Base-by-base conservation (phyloP, 345 rosid species). In the Rhodamnia rubescens region DNA sequence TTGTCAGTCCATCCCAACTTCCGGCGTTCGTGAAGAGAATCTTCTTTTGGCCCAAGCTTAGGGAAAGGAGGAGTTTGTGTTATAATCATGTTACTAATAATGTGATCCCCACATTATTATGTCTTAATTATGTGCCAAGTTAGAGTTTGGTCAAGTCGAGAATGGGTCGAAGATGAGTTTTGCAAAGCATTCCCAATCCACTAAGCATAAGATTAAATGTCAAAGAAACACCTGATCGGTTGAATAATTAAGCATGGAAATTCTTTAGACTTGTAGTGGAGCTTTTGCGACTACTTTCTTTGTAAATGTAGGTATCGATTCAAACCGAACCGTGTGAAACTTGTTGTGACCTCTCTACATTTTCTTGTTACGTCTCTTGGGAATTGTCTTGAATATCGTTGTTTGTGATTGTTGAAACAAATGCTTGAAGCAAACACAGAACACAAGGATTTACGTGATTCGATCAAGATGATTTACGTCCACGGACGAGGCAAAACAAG, bases 281-380 rank as follows among this genome's bases (percentile, higher is more conserved):
- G 64, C 61, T 26, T 57, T 57, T 57, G 12, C 26, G 12, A 57
- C 15, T 2, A 15, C 29, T 57, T 57, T 57, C 64, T 15, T 57
- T 0, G 3, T 57, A 10, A 57, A 26, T 11, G 29, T 26, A 57
- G 7, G 0, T 26, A 57, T 12, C 0, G 4, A 11, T 57, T 57
- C 15, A 57, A 57, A 57, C 15, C 5, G 64, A 57, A 57, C 15
- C 7, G 0, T 15, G 26, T 26, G 44, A 26, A 57, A 26, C 1
- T 5, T 26, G 11, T 11, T 11, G 29, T 57, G 64, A 27, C 15
- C 64, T 57, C 15, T 57, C 29, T 24, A 2, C n/a, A 27, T 26
- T 57, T 57, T 57, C 15, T 57, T 5, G 64, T 57, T 11, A 57
- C 26, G 26, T 57, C 26, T 57, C 61, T 14, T 26, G n/a, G 64